Evolutionary conservation across 2,329 filamentous ascomycete species (phyloP).

Genomic region (Orbilia blumenaviensis): DNA sequence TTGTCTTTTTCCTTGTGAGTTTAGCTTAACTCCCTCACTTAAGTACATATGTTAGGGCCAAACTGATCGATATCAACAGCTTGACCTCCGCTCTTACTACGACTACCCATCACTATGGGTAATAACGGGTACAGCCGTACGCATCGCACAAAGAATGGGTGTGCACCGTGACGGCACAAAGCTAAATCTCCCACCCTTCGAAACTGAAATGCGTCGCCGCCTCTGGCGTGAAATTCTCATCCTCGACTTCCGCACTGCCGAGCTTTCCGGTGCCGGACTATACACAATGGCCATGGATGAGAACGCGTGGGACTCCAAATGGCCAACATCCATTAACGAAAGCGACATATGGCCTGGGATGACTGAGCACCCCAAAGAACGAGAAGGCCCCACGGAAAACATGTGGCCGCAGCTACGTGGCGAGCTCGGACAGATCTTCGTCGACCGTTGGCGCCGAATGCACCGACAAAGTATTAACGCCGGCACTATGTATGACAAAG

Average conservation of each 20-base stretch:
- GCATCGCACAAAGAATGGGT: constrained; percentile 70
- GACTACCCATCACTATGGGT: constrained; percentile 70
- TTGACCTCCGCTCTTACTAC: constrained; percentile 60
- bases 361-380: constrained; percentile 30
- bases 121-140: constrained; percentile 70
- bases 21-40: neutral
- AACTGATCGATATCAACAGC: neutral
- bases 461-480: constrained; percentile 18
- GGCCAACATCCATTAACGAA: constrained; percentile 36
- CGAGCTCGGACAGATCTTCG: constrained; percentile 62
- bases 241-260: constrained; percentile 68
- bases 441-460: constrained; percentile 41
- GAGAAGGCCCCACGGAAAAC: constrained; percentile 45
- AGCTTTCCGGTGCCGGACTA: constrained; percentile 66
- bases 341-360: constrained; percentile 44
- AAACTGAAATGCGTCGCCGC: constrained; percentile 70
- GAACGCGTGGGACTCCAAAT: constrained; percentile 47
- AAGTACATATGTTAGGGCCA: neutral
- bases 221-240: constrained; percentile 72
- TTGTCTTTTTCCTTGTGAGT: constrained; percentile 72
- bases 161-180: constrained; percentile 67
- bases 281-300: constrained; percentile 60
- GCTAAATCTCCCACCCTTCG: constrained; percentile 67
- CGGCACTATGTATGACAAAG: constrained; percentile 18
- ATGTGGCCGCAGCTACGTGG: constrained; percentile 64